Conservation (phyloP, 2,329 filamentous ascomycete genomes). For the Aspergillus pseudoterreus region DNA sequence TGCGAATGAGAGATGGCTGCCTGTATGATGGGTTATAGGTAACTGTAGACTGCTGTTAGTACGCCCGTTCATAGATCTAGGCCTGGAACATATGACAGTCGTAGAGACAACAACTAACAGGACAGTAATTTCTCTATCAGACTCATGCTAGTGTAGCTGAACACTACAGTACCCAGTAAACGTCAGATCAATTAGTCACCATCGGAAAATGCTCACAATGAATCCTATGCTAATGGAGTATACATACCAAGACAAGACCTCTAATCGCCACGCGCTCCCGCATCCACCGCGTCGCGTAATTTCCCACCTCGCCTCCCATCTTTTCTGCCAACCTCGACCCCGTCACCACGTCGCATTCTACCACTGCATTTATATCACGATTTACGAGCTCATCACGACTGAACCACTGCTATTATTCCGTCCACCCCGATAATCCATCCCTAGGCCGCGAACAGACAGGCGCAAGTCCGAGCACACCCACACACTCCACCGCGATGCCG, state of each 20-base stretch:
- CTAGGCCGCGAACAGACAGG: background rate
- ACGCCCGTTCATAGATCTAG: no score
- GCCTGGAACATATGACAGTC: no score
- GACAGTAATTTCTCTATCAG: no score
- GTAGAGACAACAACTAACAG: background rate
- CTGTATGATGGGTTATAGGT: no score
- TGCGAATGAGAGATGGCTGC: no score
- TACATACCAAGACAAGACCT: background rate
- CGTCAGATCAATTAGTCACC: background rate
- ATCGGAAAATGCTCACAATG: background rate
- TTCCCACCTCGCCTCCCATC: background rate
- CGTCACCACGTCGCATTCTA: background rate
- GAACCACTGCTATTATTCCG: background rate
- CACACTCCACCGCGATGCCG: conserved; percentile 21
- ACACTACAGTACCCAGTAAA: no score
- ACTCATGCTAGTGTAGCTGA: no score
- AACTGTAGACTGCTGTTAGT: no score
- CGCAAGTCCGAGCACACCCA: background rate
- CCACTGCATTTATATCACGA: background rate
- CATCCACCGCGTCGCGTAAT: conserved; percentile 2
- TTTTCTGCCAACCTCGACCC: background rate
- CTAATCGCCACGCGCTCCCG: conserved; percentile 1
- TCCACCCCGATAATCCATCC: no score
- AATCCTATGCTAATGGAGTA: background rate
- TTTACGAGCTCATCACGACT: background rate